These are phyloP conservation scores for Geotrichum klebahnii DNA, from an alignment of 1,139 yeast species.

Conservation along the genomic window DNA sequence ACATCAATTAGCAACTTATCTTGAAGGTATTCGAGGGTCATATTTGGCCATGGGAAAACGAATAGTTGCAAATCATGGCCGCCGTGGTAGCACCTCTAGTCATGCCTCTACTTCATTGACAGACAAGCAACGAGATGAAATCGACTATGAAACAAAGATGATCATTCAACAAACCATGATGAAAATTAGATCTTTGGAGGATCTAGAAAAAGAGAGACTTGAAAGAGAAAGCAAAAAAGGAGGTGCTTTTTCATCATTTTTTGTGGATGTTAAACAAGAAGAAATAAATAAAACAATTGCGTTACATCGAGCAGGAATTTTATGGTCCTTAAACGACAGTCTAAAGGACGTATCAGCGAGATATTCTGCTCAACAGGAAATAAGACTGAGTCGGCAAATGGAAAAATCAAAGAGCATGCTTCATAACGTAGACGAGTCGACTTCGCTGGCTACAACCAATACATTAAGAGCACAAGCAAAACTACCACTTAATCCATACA, in stretches of 20 bases:
- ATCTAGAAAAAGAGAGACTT: slow-evolving; percentile 28
- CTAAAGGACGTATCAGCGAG: slow-evolving; percentile 36
- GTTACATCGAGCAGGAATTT: slow-evolving; percentile 39
- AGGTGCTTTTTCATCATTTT: slow-evolving; percentile 16
- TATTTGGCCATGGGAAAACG: slow-evolving; percentile 32
- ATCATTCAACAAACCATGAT: slow-evolving; percentile 39
- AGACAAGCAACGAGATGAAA: slow-evolving; percentile 42
- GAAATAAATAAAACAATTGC: slow-evolving; percentile 32
- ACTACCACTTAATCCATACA: slow-evolving; percentile 9
- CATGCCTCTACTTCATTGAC: slow-evolving; percentile 29
- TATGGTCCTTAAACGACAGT: slow-evolving; percentile 35
- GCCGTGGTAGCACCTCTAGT: not conserved
- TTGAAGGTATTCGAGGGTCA: slow-evolving; percentile 33
- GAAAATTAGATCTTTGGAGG: slow-evolving; percentile 39
- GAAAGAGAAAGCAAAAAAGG: slow-evolving; percentile 10
- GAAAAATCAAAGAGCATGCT: slow-evolving; percentile 35
- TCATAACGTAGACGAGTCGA: slow-evolving; percentile 25
- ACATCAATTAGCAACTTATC: slow-evolving; percentile 27
- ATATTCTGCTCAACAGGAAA: slow-evolving; percentile 41
- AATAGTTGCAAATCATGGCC: slow-evolving; percentile 7
- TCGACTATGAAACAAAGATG: slow-evolving; percentile 41
- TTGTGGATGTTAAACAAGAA: slow-evolving; percentile 19
- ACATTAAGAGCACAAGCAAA: slow-evolving; percentile 26
- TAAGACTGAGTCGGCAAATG: slow-evolving; percentile 37
- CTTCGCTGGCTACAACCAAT: slow-evolving; percentile 25